Percentiles rank a stretch among this genome's conserved stretches.
These are phyloP conservation scores for Boletus patriciae DNA, from an alignment of 768 basidiomycete species.

Conservation along the genomic window DNA sequence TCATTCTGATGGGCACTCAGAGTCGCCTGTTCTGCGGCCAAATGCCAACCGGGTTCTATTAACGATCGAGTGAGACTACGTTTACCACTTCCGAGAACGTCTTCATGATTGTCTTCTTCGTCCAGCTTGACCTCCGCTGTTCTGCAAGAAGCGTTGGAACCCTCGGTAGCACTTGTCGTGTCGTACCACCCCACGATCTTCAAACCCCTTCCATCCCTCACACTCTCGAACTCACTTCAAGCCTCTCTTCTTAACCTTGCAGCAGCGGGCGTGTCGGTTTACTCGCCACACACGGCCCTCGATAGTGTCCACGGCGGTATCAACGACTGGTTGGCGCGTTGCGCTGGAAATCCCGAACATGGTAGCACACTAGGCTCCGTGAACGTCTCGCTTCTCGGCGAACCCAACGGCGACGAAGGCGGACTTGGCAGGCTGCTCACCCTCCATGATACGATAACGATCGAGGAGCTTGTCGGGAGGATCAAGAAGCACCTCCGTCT, in stretches of 20 bases:
- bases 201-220: constrained; percentile 70
- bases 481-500: constrained; percentile 70
- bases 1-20: constrained; percentile 29
- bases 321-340: constrained; percentile 84
- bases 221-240: constrained; percentile 77
- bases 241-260: constrained; percentile 76
- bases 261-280: constrained; percentile 81
- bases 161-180: constrained; percentile 65
- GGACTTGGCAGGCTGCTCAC: constrained; percentile 71
- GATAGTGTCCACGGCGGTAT: constrained; percentile 84
- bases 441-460: constrained; percentile 53
- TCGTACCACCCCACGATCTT: constrained; percentile 89
- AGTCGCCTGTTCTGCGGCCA: constrained; percentile 52
- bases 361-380: constrained; percentile 30
- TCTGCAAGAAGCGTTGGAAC: constrained; percentile 61
- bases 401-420: constrained; percentile 48
- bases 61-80: constrained; percentile 64
- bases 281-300: constrained; percentile 84
- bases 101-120: constrained; percentile 23
- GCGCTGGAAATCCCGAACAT: constrained; percentile 39
- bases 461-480: constrained; percentile 61
- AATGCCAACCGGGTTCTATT: constrained; percentile 53
- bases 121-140: constrained; percentile 73
- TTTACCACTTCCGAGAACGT: constrained; percentile 3
- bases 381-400: constrained; percentile 36